Percentiles rank a stretch among this genome's conserved stretches.
These are phyloP conservation scores for Xylaria nigripes DNA, from an alignment of 495 filamentous ascomycete genomes.

Conservation along the genomic window DNA sequence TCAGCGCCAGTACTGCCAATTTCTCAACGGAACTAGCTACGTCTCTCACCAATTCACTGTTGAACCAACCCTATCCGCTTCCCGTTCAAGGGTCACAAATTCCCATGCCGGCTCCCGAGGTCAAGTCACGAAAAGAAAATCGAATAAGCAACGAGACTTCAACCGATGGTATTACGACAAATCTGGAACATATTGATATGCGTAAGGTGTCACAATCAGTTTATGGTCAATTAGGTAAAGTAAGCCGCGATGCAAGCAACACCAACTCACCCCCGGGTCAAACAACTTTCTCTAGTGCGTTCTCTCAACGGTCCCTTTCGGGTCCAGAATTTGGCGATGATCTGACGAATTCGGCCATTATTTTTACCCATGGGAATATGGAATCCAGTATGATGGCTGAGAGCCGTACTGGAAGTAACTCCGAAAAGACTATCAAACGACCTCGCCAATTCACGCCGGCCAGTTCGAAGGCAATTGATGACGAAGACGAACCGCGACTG, in stretches of 20 bases:
- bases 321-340: conserved; percentile 21
- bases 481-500: conserved; percentile 30
- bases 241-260: conserved; percentile 14
- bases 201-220: conserved; percentile 32
- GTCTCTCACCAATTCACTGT: conserved; percentile 34
- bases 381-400: conserved; percentile 11
- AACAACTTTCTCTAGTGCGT: conserved; percentile 17
- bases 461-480: conserved; percentile 33
- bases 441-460: conserved; percentile 38
- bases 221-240: conserved; percentile 19
- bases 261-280: conserved; percentile 22
- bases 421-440: conserved; percentile 30
- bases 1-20: conserved; percentile 15
- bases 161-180: conserved; percentile 5
- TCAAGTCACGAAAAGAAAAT: conserved; percentile 35
- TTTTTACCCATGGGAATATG: conserved; percentile 12
- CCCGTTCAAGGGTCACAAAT: conserved; percentile 23
- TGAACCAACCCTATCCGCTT: conserved; percentile 37
- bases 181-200: conserved; percentile 18
- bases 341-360: conserved; percentile 15
- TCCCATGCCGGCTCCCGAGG: conserved; percentile 25
- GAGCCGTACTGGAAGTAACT: conserved; percentile 7
- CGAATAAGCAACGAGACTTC: conserved; percentile 17
- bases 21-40: conserved; percentile 32
- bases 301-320: conserved; percentile 21